These are phyloP conservation scores for Fusarium sp. DNA, from an alignment of 2,329 filamentous ascomycete species.

Conservation along the genomic window DNA sequence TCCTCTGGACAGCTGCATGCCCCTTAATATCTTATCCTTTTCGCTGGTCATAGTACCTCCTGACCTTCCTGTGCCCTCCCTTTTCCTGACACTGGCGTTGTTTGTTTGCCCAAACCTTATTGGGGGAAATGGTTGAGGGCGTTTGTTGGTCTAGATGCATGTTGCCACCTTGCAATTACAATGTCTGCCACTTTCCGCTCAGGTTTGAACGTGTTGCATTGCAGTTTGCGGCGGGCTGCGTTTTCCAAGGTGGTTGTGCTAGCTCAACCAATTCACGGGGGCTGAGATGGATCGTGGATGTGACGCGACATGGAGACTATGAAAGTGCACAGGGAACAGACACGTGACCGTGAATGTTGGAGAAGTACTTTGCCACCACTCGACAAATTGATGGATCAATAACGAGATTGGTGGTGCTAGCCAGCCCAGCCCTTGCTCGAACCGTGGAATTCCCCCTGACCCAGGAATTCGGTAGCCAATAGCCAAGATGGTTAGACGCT, in stretches of 20 bases:
- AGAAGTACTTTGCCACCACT: slow-evolving; percentile 28
- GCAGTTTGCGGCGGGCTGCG: slow-evolving; percentile 3
- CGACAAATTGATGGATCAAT: slow-evolving; percentile 13
- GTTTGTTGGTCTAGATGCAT: background rate
- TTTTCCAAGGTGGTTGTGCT: background rate
- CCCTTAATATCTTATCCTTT: background rate
- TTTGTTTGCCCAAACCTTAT: background rate
- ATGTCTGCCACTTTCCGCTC: background rate
- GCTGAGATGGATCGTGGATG: slow-evolving; percentile 22
- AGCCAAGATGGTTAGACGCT: slow-evolving; percentile 1
- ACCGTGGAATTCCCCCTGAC: slow-evolving; percentile 27
- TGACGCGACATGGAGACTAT: slow-evolving; percentile 19
- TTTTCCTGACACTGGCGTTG: background rate
- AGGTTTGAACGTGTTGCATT: slow-evolving; percentile 13
- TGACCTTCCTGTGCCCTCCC: background rate
- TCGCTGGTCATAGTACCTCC: background rate
- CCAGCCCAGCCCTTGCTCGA: slow-evolving; percentile 17
- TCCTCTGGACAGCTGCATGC: background rate
- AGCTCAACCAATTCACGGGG: background rate
- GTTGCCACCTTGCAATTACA: background rate
- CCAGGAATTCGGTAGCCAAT: slow-evolving; percentile 35
- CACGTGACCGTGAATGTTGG: slow-evolving; percentile 28
- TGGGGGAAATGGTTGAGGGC: background rate
- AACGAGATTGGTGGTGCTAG: slow-evolving; percentile 18
- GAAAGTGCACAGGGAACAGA: background rate